Evolutionary conservation across 2,329 filamentous ascomycete genomes (phyloP), one percentile per base, ranked within the genome.

Genomic region (Huntiella moniliformis): DNA sequence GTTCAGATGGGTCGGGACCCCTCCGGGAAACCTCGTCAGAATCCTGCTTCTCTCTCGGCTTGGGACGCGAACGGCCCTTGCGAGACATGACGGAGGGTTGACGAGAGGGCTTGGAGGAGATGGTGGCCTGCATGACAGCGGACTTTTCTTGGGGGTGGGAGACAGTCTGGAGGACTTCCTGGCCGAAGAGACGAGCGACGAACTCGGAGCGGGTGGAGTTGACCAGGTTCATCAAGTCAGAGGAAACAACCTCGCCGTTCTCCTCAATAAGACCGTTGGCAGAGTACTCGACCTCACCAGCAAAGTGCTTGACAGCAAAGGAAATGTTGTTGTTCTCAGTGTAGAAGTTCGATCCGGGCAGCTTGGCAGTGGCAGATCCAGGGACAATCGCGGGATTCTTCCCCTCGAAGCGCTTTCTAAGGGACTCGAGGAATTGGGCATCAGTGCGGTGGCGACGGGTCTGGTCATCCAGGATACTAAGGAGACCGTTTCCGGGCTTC

Each of bases 391-490:
- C 83, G 1, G 85, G 78, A 57, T 95, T 96, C 65, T 92, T 96
- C 58, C 82, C 81, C 51, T 94, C 83, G 55, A 98, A 98, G 6
- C 91, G 80, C 66, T 91, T 94, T 52, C 83, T 79, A 52, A 95
- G 65, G 54, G 83, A 88, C 55, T 98, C 91, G 1, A 96, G 67
- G 53, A 98, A 74, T 57, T 98, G 88, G 60, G 82, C 71, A 53
- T 98, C 91, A 1, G 79, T 84, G 56, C 86, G 80, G 54, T 88
- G 82, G 45, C 88, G 82, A 42, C 83, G 79, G 38, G 86, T 94
- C 61, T 98, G 91, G 56, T 98, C 91, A 57, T 98, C 91, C 0
- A 98, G 67, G 52, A 98, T 98, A 61, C 85, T 87, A 15, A 98
- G 68, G 35, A 98, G 67, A 38, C 91, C 91, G 56, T 96, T 96